Percentiles rank a stretch among this genome's conserved stretches.
Conservation (phyloP, 345 rosid genomes). For the Geranium rotundifolium region DNA sequence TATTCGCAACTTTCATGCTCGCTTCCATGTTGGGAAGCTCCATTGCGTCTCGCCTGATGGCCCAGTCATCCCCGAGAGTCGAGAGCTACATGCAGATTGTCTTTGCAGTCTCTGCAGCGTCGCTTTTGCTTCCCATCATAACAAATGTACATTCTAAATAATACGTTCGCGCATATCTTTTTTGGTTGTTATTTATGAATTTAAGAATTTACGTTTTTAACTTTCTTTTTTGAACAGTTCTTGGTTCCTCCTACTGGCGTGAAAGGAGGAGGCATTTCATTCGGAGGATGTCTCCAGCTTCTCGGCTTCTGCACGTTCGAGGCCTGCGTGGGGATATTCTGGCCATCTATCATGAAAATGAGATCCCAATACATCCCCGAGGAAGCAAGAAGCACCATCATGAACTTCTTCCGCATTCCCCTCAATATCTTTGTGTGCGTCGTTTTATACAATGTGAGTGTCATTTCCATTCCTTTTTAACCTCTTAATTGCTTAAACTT, state of each 20-base stretch:
- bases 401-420: constrained; percentile 97
- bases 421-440: constrained; percentile 85
- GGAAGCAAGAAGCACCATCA: constrained; percentile 97
- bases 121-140: constrained; percentile 71
- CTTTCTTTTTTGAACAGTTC: constrained; percentile 34
- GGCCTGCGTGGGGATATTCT: constrained; percentile 87
- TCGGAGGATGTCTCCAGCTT: constrained; percentile 63
- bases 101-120: constrained; percentile 52
- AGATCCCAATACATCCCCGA: constrained; percentile 96
- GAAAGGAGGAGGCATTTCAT: constrained; percentile 62
- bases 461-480: background rate
- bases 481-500: background rate
- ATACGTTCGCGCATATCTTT: background rate
- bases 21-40: constrained; percentile 99
- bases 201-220: constrained; percentile 1
- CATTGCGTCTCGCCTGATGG: constrained; percentile 82
- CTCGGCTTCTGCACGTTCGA: constrained; percentile 93
- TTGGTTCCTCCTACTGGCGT: constrained; percentile 54
- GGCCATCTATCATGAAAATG: constrained; percentile 99
- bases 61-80: constrained; percentile 59
- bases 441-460: constrained; percentile 71
- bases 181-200: constrained; percentile 1
- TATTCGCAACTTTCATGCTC: constrained; percentile 93
- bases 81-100: constrained; percentile 95
- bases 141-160: constrained; percentile 40